Percentiles rank a stretch among this genome's conserved stretches.
These are phyloP conservation scores for Puccinia polysora DNA, from an alignment of 1,284 basidiomycete genomes.

Conservation along the genomic window DNA sequence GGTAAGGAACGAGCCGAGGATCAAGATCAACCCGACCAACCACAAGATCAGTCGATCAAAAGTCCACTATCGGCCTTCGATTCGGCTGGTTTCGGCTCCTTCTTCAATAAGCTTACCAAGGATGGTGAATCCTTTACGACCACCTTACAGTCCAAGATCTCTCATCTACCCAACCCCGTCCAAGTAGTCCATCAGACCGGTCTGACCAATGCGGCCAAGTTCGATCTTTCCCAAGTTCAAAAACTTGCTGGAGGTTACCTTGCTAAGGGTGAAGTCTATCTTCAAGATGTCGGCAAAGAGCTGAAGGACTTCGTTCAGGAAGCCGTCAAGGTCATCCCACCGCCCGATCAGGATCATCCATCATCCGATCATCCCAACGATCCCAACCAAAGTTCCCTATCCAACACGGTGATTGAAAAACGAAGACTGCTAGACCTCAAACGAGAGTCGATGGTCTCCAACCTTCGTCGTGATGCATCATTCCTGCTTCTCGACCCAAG, in stretches of 20 bases:
- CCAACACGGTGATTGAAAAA: neutral
- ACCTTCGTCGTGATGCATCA: slow-evolving; percentile 12
- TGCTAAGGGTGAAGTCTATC: slow-evolving; percentile 19
- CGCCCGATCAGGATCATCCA: slow-evolving; percentile 19
- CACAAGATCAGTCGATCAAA: neutral
- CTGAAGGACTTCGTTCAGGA: slow-evolving; percentile 21
- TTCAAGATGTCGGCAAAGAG: slow-evolving; percentile 38
- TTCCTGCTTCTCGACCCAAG: slow-evolving; percentile 2
- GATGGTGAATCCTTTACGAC: slow-evolving; percentile 15
- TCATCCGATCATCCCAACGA: neutral
- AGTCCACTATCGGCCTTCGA: neutral
- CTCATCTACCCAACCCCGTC: slow-evolving; percentile 10
- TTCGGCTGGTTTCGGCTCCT: neutral
- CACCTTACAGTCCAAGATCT: slow-evolving; percentile 8
- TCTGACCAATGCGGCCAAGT: neutral
- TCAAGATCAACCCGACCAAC: neutral
- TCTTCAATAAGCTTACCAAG: slow-evolving; percentile 19
- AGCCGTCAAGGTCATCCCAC: slow-evolving; percentile 37
- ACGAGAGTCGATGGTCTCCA: slow-evolving; percentile 17
- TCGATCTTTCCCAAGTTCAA: slow-evolving; percentile 31
- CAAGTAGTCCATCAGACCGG: neutral
- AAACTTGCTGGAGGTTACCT: slow-evolving; percentile 37
- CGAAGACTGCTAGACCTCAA: slow-evolving; percentile 12
- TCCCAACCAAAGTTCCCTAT: neutral
- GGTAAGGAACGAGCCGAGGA: slow-evolving; percentile 13